These are phyloP conservation scores for Penicillium paneum DNA, from an alignment of 2,329 filamentous ascomycete species.

Conservation along the genomic window DNA sequence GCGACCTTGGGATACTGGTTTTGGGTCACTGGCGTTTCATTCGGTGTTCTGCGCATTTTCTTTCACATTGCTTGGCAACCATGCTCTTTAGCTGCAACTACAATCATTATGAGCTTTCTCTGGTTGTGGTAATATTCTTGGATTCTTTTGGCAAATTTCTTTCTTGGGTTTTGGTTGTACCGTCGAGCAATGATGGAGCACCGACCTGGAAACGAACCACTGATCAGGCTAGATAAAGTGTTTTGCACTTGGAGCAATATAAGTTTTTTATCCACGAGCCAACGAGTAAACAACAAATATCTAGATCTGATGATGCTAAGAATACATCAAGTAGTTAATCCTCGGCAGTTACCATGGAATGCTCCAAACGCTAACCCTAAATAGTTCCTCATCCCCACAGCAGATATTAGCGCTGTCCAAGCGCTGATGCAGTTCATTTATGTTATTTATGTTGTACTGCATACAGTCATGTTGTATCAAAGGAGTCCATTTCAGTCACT, in stretches of 20 bases:
- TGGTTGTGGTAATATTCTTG: slow-evolving; percentile 1
- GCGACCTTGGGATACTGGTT: slow-evolving; percentile 12
- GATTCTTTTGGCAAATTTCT: background rate
- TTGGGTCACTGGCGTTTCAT: slow-evolving; percentile 22
- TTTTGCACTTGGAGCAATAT: background rate
- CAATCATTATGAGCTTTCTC: slow-evolving; percentile 1
- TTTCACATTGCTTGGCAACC: slow-evolving; percentile 16
- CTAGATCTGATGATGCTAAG: background rate
- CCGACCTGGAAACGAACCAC: background rate
- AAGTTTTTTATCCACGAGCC: background rate
- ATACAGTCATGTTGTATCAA: background rate
- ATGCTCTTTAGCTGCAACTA: slow-evolving; percentile 15
- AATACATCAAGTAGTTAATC: background rate
- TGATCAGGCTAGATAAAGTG: slow-evolving; percentile 1
- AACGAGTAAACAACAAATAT: background rate
- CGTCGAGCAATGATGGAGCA: background rate
- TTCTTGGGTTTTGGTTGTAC: background rate
- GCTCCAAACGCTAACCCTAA: background rate
- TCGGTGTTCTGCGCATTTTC: slow-evolving; percentile 22
- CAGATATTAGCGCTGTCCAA: background rate
- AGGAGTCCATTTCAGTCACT: background rate
- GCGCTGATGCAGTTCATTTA: background rate
- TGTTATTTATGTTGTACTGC: background rate
- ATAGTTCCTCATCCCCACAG: background rate
- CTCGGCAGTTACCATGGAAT: background rate